These are phyloP conservation scores for Cercophora scortea DNA, from an alignment of 495 filamentous ascomycete genomes.

Conservation along the genomic window DNA sequence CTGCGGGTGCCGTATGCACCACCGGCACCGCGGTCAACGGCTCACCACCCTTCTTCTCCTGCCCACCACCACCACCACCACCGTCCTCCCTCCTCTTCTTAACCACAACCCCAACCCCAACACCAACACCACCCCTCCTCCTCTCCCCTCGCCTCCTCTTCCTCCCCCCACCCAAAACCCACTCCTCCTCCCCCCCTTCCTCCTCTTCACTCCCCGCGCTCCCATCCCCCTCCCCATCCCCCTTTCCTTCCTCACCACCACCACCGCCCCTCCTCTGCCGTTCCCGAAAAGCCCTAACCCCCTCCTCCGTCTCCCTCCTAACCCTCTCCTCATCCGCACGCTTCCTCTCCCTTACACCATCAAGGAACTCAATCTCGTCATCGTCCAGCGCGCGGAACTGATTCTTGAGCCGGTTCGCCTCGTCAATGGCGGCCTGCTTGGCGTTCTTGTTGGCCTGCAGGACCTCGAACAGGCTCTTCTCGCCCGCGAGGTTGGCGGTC, in stretches of 20 bases:
- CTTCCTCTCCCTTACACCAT: conserved; percentile 62
- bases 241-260: conserved; percentile 1
- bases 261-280: conserved; percentile 49
- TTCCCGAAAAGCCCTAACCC: conserved; percentile 60
- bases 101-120: background rate
- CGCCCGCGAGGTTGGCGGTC: conserved; percentile 43
- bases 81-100: conserved; percentile 8
- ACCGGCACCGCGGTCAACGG: no score
- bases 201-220: conserved; percentile 8
- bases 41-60: conserved; percentile 1
- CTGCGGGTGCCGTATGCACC: background rate
- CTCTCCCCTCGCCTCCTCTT: conserved; percentile 11
- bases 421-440: conserved; percentile 95
- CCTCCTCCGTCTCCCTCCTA: conserved; percentile 66
- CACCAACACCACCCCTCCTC: conserved; percentile 5
- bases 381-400: conserved; percentile 93
- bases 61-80: conserved; percentile 1
- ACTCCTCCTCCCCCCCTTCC: conserved; percentile 15
- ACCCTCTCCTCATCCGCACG: conserved; percentile 64
- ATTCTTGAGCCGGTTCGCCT: conserved; percentile 76
- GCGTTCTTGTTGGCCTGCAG: conserved; percentile 93
- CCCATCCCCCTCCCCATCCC: background rate
- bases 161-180: conserved; percentile 13
- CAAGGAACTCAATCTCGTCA: conserved; percentile 88
- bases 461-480: conserved; percentile 76